These are phyloP conservation scores for Agrocybe pediades DNA, from an alignment of 768 basidiomycete genomes.

Conservation along the genomic window DNA sequence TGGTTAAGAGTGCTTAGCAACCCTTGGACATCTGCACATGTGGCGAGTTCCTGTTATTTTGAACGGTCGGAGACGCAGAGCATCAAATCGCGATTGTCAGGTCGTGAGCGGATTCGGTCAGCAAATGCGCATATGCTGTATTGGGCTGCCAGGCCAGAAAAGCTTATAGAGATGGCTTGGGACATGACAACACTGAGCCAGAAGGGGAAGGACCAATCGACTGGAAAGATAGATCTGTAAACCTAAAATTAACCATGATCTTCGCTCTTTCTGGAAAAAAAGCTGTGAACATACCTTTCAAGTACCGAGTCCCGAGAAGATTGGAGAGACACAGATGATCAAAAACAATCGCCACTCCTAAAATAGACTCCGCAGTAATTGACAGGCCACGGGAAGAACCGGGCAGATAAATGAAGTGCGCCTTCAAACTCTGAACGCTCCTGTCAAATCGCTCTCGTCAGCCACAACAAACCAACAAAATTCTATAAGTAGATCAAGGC, in stretches of 20 bases:
- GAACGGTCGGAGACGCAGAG: slow-evolving; percentile 14
- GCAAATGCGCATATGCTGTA: background rate
- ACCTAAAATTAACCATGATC: slow-evolving; percentile 22
- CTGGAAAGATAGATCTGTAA: slow-evolving; percentile 13
- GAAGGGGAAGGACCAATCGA: slow-evolving; percentile 14
- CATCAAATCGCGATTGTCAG: background rate
- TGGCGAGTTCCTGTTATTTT: slow-evolving; percentile 21
- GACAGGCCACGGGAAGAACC: background rate
- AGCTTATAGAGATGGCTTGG: slow-evolving; percentile 9
- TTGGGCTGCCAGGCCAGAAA: no score
- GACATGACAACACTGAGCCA: slow-evolving; percentile 15
- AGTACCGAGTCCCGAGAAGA: background rate
- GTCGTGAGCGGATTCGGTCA: background rate
- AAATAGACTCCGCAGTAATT: no score
- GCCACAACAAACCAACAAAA: no score
- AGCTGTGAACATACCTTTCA: slow-evolving; percentile 14
- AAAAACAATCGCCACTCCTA: no score
- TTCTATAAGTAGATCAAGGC: no score
- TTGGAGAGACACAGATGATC: slow-evolving; percentile 8
- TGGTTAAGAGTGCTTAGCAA: slow-evolving; percentile 14
- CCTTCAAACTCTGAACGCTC: background rate
- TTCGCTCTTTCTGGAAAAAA: slow-evolving; percentile 21
- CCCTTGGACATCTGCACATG: slow-evolving; percentile 19
- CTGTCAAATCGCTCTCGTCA: no score
- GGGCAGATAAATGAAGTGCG: background rate